These are phyloP conservation scores for Aphanomyces astaci DNA, from an alignment of 352 stramenopile genomes.

Conservation along the genomic window DNA sequence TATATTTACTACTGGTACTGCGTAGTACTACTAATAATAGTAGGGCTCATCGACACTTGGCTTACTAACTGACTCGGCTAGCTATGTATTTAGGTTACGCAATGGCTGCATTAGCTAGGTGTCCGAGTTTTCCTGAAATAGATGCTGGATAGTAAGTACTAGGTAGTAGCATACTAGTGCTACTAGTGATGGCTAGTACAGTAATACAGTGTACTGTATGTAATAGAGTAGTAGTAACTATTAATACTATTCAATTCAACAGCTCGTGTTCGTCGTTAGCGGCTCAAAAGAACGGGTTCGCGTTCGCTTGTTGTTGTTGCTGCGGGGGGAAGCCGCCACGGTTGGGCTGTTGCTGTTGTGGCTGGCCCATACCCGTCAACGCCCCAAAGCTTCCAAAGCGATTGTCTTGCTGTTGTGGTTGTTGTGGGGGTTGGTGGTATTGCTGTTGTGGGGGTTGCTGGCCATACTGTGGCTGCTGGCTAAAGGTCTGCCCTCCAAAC, in stretches of 20 bases:
- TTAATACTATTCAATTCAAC: not conserved
- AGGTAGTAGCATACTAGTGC: no score
- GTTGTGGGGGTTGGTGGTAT: not conserved
- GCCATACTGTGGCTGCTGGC: not conserved
- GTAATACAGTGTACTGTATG: no score
- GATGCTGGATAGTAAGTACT: no score
- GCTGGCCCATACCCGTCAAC: not conserved
- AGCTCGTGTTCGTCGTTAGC: not conserved
- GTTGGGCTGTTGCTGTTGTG: not conserved
- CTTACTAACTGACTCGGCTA: no score
- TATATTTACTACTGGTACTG: no score
- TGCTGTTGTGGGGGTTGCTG: conserved; percentile 1
- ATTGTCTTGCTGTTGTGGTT: conserved; percentile 12
- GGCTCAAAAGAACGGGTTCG: conserved; percentile 23
- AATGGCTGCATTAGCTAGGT: no score
- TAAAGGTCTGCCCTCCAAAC: not conserved
- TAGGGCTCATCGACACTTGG: no score
- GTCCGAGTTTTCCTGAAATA: no score
- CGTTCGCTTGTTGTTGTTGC: not conserved
- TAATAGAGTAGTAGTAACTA: not conserved
- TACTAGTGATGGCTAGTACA: no score
- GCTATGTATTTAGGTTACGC: no score
- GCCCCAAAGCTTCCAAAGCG: conserved; percentile 24
- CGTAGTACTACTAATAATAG: no score
- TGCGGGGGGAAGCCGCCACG: not conserved